phyloP scores from a whole-genome alignment of 345 rosid species.

The Jatropha curcas region DNA sequence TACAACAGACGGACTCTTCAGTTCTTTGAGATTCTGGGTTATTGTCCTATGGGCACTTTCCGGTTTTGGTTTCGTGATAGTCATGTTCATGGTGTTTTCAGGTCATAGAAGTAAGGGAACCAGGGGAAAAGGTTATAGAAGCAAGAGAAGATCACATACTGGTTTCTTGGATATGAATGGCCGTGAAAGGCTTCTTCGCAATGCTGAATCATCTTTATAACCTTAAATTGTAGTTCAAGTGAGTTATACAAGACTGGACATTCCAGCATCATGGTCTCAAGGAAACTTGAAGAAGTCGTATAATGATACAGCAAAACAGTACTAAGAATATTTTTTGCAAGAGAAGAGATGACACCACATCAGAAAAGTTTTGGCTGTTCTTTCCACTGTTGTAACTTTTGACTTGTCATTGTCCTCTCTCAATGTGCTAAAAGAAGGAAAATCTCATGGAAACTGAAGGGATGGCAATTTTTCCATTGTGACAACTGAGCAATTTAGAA shows the following conservation, averaged over 20 bases:
- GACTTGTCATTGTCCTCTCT: not conserved
- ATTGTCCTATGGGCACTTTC: slow-evolving; percentile 68
- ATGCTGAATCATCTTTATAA: slow-evolving; percentile 42
- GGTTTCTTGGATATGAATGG: slow-evolving; percentile 47
- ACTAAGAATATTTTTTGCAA: not conserved
- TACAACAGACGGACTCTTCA: slow-evolving; percentile 47
- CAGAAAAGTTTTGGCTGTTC: not conserved
- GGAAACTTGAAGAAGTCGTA: not conserved
- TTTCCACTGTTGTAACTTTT: not conserved
- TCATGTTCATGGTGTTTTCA: slow-evolving; percentile 54
- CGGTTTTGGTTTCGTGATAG: slow-evolving; percentile 68
- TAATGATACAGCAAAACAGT: not conserved
- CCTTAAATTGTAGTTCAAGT: slow-evolving; percentile 12
- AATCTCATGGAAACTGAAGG: too few relatives aligned
- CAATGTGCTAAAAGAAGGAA: not conserved
- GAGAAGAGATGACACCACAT: not conserved
- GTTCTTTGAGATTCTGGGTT: slow-evolving; percentile 72
- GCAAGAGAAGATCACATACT: slow-evolving; percentile 58
- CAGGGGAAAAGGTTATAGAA: slow-evolving; percentile 61
- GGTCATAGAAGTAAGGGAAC: slow-evolving; percentile 56
- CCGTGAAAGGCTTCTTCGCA: slow-evolving; percentile 48
- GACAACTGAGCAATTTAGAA: too few relatives aligned
- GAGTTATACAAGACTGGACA: slow-evolving; percentile 9
- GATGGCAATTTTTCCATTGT: too few relatives aligned
- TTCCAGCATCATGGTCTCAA: not conserved